Evolutionary conservation across 148 eudicot genomes (phyloP).

Genomic region (Agrostemma githago): DNA sequence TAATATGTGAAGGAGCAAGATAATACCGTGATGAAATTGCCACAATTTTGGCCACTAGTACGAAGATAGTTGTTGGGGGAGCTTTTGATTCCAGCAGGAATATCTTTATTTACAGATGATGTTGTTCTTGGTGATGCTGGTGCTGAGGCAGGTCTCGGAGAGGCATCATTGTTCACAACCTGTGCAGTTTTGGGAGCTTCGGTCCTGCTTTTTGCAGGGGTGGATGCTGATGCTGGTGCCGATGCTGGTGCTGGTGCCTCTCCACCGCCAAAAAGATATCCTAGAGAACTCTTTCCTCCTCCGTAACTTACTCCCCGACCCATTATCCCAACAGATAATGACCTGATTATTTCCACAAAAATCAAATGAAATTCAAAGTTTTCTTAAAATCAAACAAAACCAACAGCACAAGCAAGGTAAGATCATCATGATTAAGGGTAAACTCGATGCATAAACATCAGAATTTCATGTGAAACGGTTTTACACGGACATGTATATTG

Average conservation of each 20-base stretch:
- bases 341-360: constrained; percentile 6
- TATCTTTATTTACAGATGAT: constrained; percentile 15
- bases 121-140: constrained; percentile 14
- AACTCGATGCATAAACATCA: not conserved
- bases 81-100: constrained; percentile 38
- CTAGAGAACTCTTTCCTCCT: constrained; percentile 66
- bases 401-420: not conserved
- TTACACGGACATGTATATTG: not conserved
- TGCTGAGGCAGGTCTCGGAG: constrained; percentile 29
- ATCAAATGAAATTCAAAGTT: not conserved
- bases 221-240: too few relatives aligned
- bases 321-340: constrained; percentile 24
- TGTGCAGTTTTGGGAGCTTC: constrained; percentile 22
- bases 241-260: constrained; percentile 4
- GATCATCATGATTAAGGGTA: not conserved
- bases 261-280: constrained; percentile 42
- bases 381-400: not conserved
- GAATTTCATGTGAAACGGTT: not conserved
- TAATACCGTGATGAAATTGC: constrained; percentile 39
- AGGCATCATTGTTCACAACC: constrained; percentile 21
- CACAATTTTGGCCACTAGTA: constrained; percentile 37
- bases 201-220: constrained; percentile 20
- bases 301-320: constrained; percentile 73
- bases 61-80: constrained; percentile 33
- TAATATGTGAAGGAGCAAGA: not conserved